Evolutionary conservation across 192 early-diverging fungal species (phyloP), one percentile per base, ranked within the genome.

Genomic region (Linnemannia elongata): DNA sequence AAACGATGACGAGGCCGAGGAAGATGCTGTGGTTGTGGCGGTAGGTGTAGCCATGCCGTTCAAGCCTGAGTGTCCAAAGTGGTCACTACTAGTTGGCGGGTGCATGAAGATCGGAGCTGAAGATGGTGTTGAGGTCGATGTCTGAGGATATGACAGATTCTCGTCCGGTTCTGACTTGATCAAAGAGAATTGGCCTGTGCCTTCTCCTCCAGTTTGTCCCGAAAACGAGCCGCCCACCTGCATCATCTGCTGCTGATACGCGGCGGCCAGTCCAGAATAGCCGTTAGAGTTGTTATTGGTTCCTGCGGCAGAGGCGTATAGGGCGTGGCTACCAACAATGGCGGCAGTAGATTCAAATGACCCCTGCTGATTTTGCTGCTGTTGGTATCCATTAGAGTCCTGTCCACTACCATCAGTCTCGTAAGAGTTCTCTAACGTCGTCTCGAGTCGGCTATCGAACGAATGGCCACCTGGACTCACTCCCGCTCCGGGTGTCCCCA

Each of bases 381-480:
- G 60, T 33, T 33, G 60, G 27, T 35, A 66, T 66, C 30, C 60
- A 9, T 10, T 66, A 33, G 60, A 66, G 27, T 66, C 60, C 30
- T 66, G 60, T 18, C 42, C 72, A 33, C 44, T 20, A 10, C 42
- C 69, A 41, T 80, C 83, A 15, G 39, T 52, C 38, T 85, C 83
- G 13, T 60, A 68, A n/a, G 72, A 42, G 33, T 80, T 74, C 39
- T 85, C 83, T 38, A 78, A 17, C 9, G 83, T 74, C 15, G 83
- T 74, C 55, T 80, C 83, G 9, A 85, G 69, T 10, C 78, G 83
- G 45, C n/a, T 80, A 38, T 85, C 83, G 63, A 85, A 85, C 0
- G 76, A 52, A 41, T 85, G 83, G 22, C 82, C 69, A 17, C 55
- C 60, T 27, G 82, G 77, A 82, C 74, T 82, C 36, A 71, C 24